These are phyloP conservation scores for Penicillium tannophilum DNA, from an alignment of 495 filamentous ascomycete genomes.

Conservation along the genomic window DNA sequence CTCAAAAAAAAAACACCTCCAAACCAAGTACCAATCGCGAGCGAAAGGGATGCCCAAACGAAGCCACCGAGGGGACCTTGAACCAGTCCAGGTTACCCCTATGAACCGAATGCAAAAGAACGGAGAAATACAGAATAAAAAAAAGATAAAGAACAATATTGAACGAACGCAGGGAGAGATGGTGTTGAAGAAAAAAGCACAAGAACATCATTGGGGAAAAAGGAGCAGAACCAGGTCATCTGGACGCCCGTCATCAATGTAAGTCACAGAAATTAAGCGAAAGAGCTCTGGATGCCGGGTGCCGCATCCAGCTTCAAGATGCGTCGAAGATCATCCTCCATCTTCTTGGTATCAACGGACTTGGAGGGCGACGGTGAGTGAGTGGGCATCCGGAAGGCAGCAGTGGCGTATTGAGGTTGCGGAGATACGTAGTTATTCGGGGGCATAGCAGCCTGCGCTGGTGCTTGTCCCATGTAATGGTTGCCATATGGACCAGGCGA, in stretches of 20 bases:
- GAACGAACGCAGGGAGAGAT: no score
- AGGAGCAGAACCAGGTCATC: neutral
- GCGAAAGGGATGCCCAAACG: conserved; percentile 13
- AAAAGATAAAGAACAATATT: conserved; percentile 21
- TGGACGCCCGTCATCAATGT: neutral
- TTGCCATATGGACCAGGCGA: conserved; percentile 1
- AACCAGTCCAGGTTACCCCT: conserved; percentile 27
- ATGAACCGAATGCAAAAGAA: conserved; percentile 21
- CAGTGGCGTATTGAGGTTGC: conserved; percentile 24
- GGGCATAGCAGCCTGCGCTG: conserved; percentile 11
- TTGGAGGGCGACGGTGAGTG: conserved; percentile 31
- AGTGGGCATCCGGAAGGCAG: conserved; percentile 26
- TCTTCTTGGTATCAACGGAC: conserved; percentile 44
- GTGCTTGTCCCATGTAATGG: conserved; percentile 8
- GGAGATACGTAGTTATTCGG: conserved; percentile 25
- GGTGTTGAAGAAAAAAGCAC: conserved; percentile 14
- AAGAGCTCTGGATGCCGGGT: conserved; percentile 39
- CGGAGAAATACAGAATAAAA: conserved; percentile 12
- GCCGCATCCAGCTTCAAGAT: conserved; percentile 53
- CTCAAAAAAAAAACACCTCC: conserved; percentile 19
- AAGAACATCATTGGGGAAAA: neutral
- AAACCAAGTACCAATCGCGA: conserved; percentile 19
- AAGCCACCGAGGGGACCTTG: conserved; percentile 24
- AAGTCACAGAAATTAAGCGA: conserved; percentile 21
- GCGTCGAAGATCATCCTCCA: conserved; percentile 57